phyloP scores from a whole-genome alignment of 306 rosid species.

The Cucumis melo region DNA sequence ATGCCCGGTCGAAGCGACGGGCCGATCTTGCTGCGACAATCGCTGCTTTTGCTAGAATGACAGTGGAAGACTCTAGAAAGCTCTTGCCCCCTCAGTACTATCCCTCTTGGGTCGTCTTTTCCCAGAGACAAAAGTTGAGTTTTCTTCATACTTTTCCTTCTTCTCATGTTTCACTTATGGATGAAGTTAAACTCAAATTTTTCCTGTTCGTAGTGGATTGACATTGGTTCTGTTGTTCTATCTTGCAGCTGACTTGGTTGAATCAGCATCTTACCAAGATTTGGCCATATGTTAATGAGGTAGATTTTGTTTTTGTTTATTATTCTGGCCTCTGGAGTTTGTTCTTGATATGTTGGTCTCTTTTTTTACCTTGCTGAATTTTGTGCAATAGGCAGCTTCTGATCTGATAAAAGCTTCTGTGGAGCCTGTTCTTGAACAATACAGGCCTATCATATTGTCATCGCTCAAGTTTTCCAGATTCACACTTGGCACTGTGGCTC shows the following conservation, averaged over 20 bases:
- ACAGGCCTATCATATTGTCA: slow-evolving; percentile 51
- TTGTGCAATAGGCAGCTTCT: slow-evolving; percentile 64
- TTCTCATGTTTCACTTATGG: neutral
- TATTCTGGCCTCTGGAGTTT: neutral
- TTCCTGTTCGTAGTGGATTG: neutral
- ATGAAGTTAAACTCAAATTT: neutral
- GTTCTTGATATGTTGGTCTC: neutral
- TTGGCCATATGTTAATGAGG: slow-evolving; percentile 95
- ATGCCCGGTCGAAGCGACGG: slow-evolving; percentile 48
- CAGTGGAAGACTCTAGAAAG: slow-evolving; percentile 80
- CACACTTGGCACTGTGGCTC: slow-evolving; percentile 93
- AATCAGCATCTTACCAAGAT: slow-evolving; percentile 70
- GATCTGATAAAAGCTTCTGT: slow-evolving; percentile 69
- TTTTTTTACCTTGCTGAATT: neutral
- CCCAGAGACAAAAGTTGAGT: slow-evolving; percentile 66
- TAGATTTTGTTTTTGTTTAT: neutral
- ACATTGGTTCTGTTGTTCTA: neutral
- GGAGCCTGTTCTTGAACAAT: slow-evolving; percentile 81
- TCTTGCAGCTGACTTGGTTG: slow-evolving; percentile 66
- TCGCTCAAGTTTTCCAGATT: slow-evolving; percentile 82
- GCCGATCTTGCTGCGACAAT: slow-evolving; percentile 55
- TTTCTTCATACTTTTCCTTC: neutral
- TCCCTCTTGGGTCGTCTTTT: slow-evolving; percentile 93
- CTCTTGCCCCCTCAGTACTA: slow-evolving; percentile 58
- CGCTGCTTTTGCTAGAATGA: slow-evolving; percentile 75